phyloP scores from a whole-genome alignment of 192 early-diverging fungal species.

The Lunasporangiospora selenospora region DNA sequence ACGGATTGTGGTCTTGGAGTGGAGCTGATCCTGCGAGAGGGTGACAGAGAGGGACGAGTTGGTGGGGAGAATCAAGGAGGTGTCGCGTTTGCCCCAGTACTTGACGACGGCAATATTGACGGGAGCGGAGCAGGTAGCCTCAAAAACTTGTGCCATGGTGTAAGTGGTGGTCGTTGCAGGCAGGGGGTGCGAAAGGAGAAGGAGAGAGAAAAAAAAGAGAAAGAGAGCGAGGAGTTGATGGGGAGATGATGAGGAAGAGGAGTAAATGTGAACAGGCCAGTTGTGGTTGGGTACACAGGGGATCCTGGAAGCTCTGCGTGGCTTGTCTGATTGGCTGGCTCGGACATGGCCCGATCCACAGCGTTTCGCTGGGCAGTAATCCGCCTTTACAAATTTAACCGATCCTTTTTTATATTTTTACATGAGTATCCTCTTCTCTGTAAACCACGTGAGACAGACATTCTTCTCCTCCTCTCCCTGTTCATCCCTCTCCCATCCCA shows the following conservation, averaged over 20 bases:
- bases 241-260: not conserved
- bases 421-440: too few relatives aligned
- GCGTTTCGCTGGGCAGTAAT: too few relatives aligned
- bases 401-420: too few relatives aligned
- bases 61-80: constrained; percentile 90
- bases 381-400: too few relatives aligned
- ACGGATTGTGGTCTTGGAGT: constrained; percentile 92
- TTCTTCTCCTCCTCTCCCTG: too few relatives aligned
- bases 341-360: constrained; percentile 31
- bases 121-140: constrained; percentile 90
- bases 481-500: too few relatives aligned
- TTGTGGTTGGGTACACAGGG: not conserved
- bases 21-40: constrained; percentile 94
- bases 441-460: too few relatives aligned
- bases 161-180: not conserved
- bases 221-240: not conserved
- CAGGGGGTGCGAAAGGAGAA: not conserved
- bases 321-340: constrained; percentile 33
- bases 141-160: constrained; percentile 35
- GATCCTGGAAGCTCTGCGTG: not conserved
- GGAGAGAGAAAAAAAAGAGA: not conserved
- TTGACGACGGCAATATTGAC: constrained; percentile 99
- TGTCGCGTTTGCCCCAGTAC: constrained; percentile 99
- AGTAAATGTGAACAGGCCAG: not conserved
- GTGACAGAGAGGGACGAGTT: constrained; percentile 98